Base-by-base conservation (phyloP, 2,329 filamentous ascomycete species). In the Fusarium pseudocircinatum region DNA sequence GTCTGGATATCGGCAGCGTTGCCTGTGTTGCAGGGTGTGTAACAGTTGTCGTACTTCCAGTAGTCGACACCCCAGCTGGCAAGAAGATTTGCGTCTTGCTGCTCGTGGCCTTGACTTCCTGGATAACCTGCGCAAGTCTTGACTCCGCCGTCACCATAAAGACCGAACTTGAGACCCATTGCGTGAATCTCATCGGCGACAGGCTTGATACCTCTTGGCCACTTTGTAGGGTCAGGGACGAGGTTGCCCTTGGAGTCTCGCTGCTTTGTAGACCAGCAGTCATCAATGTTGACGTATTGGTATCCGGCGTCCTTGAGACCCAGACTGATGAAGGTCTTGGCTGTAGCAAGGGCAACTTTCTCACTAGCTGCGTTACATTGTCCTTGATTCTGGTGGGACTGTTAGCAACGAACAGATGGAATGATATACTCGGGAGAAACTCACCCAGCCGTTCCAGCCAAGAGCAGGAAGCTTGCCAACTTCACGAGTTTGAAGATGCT, bases 41-140 rank as follows among this genome's bases (percentile, higher is more conserved):
- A 70, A 26, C 67, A 70, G 46, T 70, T 70, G 52, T 70, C 67
- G 26, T 70, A 70, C 40, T 70, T 70, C 59, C 65, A 69, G 22
- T 64, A 70, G 47, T 70, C 66, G 26, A 70, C 60, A 22, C 66
- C 66, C 67, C 67, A 70, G 42, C 65, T 69, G 11, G 67, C 67
- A 28, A 70, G 58, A 11, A 69, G 42, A 10, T 69, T 28, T 7
- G 60, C 67, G 6, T 70, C 67, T 46, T 70, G 56, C 53, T 70
- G 43, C 36, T 70, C 67, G 15, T 69, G 58, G 6, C 59, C 67
- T 47, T 69, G 46, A 16, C 65, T 69, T 40, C 67, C 67, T 22
- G 67, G 67, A 32, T 60, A 70, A 4, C 67, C 65, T 20, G 66
- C 67, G 3, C 67, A 70, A 14, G 67, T 70, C 66, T 69, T 69